Base-by-base conservation (phyloP, 225 moss, liverwort and hornwort species). In the Physcomitrium patens region DNA sequence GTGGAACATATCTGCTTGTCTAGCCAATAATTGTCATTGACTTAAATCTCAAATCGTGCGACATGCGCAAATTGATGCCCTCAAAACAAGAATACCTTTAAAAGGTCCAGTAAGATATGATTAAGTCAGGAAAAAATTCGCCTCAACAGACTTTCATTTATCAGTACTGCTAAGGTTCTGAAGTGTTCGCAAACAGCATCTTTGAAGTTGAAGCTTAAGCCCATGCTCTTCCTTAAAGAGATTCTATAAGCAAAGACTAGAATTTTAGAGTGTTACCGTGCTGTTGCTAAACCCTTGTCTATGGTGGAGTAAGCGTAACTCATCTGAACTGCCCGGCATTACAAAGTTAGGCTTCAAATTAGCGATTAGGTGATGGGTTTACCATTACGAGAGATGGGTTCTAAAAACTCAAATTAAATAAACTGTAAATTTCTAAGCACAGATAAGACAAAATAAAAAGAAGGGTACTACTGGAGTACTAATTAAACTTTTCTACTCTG, bases 241-340 rank as follows among this genome's bases (percentile, higher is more conserved):
- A 17, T 26, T 26, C 49, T 12, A 75, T 13, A 79, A 16, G 26
- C 55, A 13, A 23, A 9, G 22, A 16, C 46, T 52, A 23, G 49
- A 46, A 48, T 42, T 82, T 53, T 42, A 69, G 73, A 62, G 31
- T 53, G 48, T 50, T 8, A 17, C 14, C 17, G n/a, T 51, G 15
- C 44, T 65, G 49, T 65, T 45, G 8, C 17, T 13, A 57, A 9
- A 3, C 6, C 12, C 26, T 26, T 68, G 26, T 23, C 12, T 28
- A 18, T 0, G 11, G 31, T 69, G 17, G 31, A 57, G 20, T 57
- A 28, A 15, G 7, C 7, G 31, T 37, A 37, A 37, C 31, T 37
- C 31, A 37, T 4, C 31, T 16, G 24, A 81, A 37, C 27, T 55
- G 55, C 49, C 42, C 18, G n/a, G 70, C 46, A 44, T 13, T 23